Evolutionary conservation across 345 rosid species (phyloP).

Genomic region (Physaria fendleri): DNA sequence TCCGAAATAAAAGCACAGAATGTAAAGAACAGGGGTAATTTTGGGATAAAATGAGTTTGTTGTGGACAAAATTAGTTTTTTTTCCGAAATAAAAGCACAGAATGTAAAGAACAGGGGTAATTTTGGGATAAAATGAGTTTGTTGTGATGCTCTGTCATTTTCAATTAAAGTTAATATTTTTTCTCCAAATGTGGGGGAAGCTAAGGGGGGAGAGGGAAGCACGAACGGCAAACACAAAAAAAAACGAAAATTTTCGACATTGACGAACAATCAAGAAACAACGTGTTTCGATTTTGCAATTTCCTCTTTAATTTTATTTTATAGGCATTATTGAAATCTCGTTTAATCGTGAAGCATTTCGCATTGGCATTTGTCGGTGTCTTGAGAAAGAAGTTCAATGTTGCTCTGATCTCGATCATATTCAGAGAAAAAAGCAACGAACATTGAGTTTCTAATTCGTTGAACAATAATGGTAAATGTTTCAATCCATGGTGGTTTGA

Average conservation of each 20-base stretch:
- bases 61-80: slow-evolving; percentile 25
- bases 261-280: slow-evolving; percentile 2
- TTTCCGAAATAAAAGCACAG: too few relatives aligned
- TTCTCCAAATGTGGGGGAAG: slow-evolving; percentile 22
- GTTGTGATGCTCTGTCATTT: slow-evolving; percentile 29
- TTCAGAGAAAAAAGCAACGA: background rate
- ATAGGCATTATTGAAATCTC: slow-evolving; percentile 22
- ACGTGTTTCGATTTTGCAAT: slow-evolving; percentile 4
- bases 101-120: too few relatives aligned
- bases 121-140: too few relatives aligned
- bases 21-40: slow-evolving; percentile 2
- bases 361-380: slow-evolving; percentile 24
- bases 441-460: slow-evolving; percentile 17
- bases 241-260: background rate
- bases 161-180: slow-evolving; percentile 20
- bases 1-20: slow-evolving; percentile 24
- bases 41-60: too few relatives aligned
- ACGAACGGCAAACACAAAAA: slow-evolving; percentile 12
- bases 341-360: background rate
- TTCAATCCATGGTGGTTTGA: slow-evolving; percentile 9
- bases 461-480: slow-evolving; percentile 21
- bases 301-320: background rate
- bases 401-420: slow-evolving; percentile 20
- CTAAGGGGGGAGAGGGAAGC: slow-evolving; percentile 31
- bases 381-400: slow-evolving; percentile 16